Evolutionary conservation across 257 asterid species (phyloP).

Genomic region (Fraxinus cuspidata): DNA sequence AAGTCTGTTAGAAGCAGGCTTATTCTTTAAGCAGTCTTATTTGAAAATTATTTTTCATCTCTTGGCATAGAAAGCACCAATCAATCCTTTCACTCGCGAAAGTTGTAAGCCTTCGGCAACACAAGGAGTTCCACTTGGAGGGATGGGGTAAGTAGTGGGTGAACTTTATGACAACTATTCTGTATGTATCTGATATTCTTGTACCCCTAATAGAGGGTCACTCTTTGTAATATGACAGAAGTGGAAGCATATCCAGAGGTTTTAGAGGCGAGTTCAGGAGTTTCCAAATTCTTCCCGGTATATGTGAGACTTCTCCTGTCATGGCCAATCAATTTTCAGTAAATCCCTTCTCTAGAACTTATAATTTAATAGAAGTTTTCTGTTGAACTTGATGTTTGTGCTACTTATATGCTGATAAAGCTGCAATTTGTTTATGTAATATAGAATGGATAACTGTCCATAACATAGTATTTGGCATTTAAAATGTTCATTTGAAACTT

Average conservation of each 20-base stretch:
- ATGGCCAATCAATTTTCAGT: conserved; percentile 99
- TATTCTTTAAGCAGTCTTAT: neutral
- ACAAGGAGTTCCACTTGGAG: conserved; percentile 98
- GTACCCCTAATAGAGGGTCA: neutral
- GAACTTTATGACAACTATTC: conserved; percentile 2
- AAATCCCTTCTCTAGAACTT: conserved; percentile 37
- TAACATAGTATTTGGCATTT: neutral
- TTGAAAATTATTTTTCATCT: conserved; percentile 2
- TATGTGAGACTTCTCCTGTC: conserved; percentile 88
- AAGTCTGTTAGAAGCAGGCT: neutral
- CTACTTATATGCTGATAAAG: neutral
- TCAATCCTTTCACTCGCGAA: conserved; percentile 87
- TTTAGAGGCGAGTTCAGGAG: conserved; percentile 95
- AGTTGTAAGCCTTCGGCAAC: conserved; percentile 96
- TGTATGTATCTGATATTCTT: neutral
- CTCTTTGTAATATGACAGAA: conserved; percentile 56
- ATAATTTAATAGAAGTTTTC: conserved; percentile 21
- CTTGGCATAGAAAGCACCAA: conserved; percentile 86
- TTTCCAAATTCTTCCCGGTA: conserved; percentile 94
- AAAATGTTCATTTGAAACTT: neutral
- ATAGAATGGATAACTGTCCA: neutral
- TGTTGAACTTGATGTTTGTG: conserved; percentile 6
- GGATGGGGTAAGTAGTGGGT: conserved; percentile 83
- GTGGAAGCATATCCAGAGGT: conserved; percentile 99
- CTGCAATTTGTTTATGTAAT: neutral